A percentile compares a stretch with the other conserved stretches of the same genome.
Conservation (phyloP, 1,284 basidiomycete species). For the Cutaneotrichosporon cutaneum region DNA sequence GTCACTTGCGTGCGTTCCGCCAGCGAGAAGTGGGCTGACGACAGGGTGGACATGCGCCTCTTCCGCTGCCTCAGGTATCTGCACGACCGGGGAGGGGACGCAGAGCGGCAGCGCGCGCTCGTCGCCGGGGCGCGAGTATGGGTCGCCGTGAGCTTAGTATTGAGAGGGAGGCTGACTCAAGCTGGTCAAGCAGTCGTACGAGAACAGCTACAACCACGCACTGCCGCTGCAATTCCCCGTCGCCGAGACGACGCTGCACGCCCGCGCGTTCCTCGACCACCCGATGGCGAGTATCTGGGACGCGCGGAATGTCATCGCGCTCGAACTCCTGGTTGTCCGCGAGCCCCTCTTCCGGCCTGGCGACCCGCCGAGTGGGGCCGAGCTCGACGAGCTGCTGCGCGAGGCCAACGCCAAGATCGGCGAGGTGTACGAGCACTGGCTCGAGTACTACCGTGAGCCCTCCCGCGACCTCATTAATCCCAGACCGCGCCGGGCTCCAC, state of each 20-base stretch:
- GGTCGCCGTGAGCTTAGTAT: constrained; percentile 17
- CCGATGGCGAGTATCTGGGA: constrained; percentile 28
- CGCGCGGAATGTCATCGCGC: constrained; percentile 29
- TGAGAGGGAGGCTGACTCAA: neutral
- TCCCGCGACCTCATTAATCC: neutral
- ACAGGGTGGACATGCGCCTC: constrained; percentile 35
- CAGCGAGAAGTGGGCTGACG: neutral
- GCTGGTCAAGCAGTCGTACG: constrained; percentile 16
- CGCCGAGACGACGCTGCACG: constrained; percentile 19
- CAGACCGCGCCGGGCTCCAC: constrained; percentile 8
- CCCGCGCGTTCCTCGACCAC: constrained; percentile 31
- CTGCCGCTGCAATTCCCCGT: constrained; percentile 18
- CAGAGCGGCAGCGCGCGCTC: constrained; percentile 16
- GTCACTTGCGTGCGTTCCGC: constrained; percentile 22
- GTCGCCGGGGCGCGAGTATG: constrained; percentile 31
- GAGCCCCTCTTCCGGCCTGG: constrained; percentile 3
- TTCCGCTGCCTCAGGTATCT: constrained; percentile 32
- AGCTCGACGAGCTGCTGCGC: constrained; percentile 12
- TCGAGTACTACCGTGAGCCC: constrained; percentile 14
- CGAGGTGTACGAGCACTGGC: constrained; percentile 15
- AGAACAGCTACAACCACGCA: constrained; percentile 34
- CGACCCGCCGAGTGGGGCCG: neutral
- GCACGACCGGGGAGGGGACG: constrained; percentile 15
- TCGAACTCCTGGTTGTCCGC: constrained; percentile 24
- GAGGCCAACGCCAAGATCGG: constrained; percentile 8